Base-by-base conservation (phyloP, 331 rosid genomes). In the Malus hybrid region DNA sequence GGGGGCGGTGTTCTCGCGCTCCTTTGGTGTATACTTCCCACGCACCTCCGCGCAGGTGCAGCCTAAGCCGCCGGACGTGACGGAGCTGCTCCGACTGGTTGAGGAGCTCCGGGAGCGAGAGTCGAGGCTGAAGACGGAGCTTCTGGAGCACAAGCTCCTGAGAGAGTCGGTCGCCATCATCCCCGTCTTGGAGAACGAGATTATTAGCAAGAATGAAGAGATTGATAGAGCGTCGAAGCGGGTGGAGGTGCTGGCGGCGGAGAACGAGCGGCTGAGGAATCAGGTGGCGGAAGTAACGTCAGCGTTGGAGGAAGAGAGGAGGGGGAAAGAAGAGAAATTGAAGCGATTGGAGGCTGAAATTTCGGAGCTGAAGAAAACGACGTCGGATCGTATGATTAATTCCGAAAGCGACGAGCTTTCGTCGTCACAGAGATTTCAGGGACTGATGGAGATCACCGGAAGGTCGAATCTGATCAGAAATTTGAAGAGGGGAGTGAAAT, bases 31-130 rank as follows among this genome's bases (percentile, higher is more conserved):
- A 2, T 92, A 92, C 82, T 95, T 95, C 71, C 97, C 97, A 0
- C 97, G 99, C 75, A 80, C 97, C 63, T 90, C 97, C 14, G 90
- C 97, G 15, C 99, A 95, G 90, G 99, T 95, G 2, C 97, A 95
- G 86, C 99, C 99, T 3, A 81, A 81, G 7, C 97, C 97, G 1
- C 99, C 97, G 1, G 99, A 95, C 87, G 92, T 89, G 22, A 52
- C 92, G 30, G 99, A 92, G 84, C 96, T 95, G 7, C 86, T 92
- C 73, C 95, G 92, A 2, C 56, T 87, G 1, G 96, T 92, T 0
- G 99, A 95, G 71, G 95, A 88, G 77, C 91, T 95, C 64, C 96
- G 99, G 0, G 99, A 95, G 77, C 87, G 99, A 13, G 99, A 95
- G 86, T 89, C 97, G n/a, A 89, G 84, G 33, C 50, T 95, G 83